phyloP scores from a whole-genome alignment of 2,329 filamentous ascomycete species.

The Blumeria hordei region DNA sequence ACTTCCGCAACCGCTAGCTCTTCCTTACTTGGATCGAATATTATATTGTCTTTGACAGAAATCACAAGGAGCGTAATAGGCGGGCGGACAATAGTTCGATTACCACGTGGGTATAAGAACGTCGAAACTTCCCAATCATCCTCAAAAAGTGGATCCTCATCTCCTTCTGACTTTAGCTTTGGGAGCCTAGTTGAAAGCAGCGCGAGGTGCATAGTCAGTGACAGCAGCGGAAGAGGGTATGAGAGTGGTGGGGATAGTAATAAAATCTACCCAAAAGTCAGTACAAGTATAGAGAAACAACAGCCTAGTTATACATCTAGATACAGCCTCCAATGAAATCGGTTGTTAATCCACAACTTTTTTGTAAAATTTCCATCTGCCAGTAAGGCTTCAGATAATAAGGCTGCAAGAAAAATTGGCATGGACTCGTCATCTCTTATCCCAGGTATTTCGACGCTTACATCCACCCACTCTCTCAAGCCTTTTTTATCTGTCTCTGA shows the following conservation, averaged over 20 bases:
- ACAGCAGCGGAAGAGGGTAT: slow-evolving; percentile 80
- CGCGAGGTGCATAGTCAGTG: slow-evolving; percentile 78
- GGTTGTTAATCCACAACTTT: slow-evolving; percentile 62
- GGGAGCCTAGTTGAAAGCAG: slow-evolving; percentile 72
- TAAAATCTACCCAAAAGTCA: slow-evolving; percentile 37
- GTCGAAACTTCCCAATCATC: slow-evolving; percentile 84
- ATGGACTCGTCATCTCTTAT: slow-evolving; percentile 74
- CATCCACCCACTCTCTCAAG: slow-evolving; percentile 56
- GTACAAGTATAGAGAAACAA: neutral
- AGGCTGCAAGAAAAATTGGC: slow-evolving; percentile 66
- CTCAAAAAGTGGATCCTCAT: slow-evolving; percentile 93
- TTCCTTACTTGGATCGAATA: slow-evolving; percentile 80
- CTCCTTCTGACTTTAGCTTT: slow-evolving; percentile 60
- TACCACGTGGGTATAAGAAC: slow-evolving; percentile 35
- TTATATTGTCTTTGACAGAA: slow-evolving; percentile 62
- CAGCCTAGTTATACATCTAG: slow-evolving; percentile 45
- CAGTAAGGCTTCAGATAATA: slow-evolving; percentile 71
- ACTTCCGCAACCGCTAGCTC: slow-evolving; percentile 84
- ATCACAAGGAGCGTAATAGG: slow-evolving; percentile 82
- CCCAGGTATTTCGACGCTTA: slow-evolving; percentile 79
- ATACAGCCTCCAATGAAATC: slow-evolving; percentile 93
- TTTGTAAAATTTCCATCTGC: slow-evolving; percentile 44
- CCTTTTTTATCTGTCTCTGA: slow-evolving; percentile 21
- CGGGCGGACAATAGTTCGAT: slow-evolving; percentile 27
- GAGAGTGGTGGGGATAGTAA: slow-evolving; percentile 82